Evolutionary conservation across 2,329 filamentous ascomycete genomes (phyloP), one percentile per base, ranked within the genome.

Genomic region (Escovopsis sp.): DNA sequence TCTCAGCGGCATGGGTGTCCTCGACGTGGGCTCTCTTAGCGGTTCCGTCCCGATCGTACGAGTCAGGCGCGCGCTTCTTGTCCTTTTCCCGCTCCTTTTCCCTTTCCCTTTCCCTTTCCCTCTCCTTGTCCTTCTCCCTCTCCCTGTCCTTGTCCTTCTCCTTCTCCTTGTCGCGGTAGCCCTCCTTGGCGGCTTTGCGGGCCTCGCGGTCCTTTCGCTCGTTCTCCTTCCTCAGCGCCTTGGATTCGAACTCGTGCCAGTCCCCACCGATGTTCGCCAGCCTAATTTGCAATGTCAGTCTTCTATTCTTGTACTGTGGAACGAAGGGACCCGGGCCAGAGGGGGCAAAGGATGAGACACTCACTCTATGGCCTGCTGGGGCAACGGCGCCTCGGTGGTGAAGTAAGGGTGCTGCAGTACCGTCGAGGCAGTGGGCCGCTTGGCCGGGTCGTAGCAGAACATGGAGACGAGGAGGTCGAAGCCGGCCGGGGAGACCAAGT

Each of bases 231-330:
- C 91, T 74, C 24, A 94, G 70, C 13, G 87, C 88, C 64, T 98
- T 98, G 43, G 86, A 94, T 64, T 98, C 91, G 54, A 96, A 94
- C 58, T 98, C 91, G 57, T 98, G 91, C 91, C 91, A 98, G 53
- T 98, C 91, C 16, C 91, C 91, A 52, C 91, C 77, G 27, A 98
- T 72, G 39, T 79, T 68, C 45, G 81, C 78, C 39, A 98, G 72
- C 54, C 83, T 84, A 47, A 44, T 32, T 30, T 41, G 37, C 15
- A 10, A 24, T n/a, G 40, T 53, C 45, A 49, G 55, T 7, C 5
- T 24, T 16, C 5, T 30, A 3, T 12, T 25, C n/a, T n/a, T n/a
- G n/a, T n/a, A n/a, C n/a, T n/a, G 35, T 47, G 27, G 30, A 20
- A 11, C 35, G 27, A 15, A 32, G n/a, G n/a, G n/a, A n/a, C n/a